phyloP scores from a whole-genome alignment of 2,329 filamentous ascomycete genomes.

The Tolypocladium nubicola region DNA sequence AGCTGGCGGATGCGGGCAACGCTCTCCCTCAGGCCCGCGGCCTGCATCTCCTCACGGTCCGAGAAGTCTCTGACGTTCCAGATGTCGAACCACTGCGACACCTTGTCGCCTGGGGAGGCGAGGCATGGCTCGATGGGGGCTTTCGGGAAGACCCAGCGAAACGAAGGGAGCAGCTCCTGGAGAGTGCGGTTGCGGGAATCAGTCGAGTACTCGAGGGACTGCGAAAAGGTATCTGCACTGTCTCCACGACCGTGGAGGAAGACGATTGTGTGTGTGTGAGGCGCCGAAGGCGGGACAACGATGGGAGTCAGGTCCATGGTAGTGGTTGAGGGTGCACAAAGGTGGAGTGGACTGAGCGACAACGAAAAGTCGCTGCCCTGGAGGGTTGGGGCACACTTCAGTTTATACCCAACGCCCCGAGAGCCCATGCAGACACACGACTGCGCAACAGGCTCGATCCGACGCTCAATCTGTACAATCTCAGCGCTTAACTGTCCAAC shows the following conservation, averaged over 20 bases:
- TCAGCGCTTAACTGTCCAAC: too few species aligned
- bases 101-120: conserved; percentile 7
- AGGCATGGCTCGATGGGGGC: conserved; percentile 22
- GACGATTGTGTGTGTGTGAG: conserved; percentile 30
- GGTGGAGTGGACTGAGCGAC: not conserved
- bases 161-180: conserved; percentile 27
- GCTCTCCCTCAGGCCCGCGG: conserved; percentile 26
- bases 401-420: too few species aligned
- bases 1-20: conserved; percentile 20
- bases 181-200: conserved; percentile 23
- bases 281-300: conserved; percentile 6
- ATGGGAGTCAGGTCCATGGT: conserved; percentile 4
- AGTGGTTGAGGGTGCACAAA: not conserved
- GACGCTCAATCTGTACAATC: too few species aligned
- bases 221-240: conserved; percentile 20
- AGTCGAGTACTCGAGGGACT: conserved; percentile 16
- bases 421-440: too few species aligned
- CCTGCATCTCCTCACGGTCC: conserved; percentile 31
- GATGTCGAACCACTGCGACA: conserved; percentile 41
- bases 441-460: too few species aligned
- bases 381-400: too few species aligned
- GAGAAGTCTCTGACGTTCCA: conserved; percentile 29
- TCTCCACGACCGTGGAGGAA: conserved; percentile 36
- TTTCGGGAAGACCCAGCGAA: conserved; percentile 40
- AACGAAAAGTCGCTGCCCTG: too few species aligned